These are phyloP conservation scores for Penicillium chermesinum DNA, from an alignment of 495 filamentous ascomycete genomes.

Conservation along the genomic window DNA sequence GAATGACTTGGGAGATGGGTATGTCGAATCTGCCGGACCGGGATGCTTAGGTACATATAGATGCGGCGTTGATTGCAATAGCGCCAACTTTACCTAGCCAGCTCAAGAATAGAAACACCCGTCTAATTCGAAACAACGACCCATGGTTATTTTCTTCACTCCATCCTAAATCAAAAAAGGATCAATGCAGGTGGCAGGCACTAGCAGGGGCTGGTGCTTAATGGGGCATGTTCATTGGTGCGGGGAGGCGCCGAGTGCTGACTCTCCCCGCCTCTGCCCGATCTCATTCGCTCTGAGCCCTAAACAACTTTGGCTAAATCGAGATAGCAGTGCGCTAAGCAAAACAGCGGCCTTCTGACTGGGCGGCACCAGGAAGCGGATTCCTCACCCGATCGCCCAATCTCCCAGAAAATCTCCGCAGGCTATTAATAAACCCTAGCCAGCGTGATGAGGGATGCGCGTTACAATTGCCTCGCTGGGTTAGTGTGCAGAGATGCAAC, in stretches of 20 bases:
- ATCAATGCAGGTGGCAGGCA: slow-evolving; percentile 25
- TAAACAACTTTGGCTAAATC: slow-evolving; percentile 20
- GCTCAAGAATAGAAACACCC: slow-evolving; percentile 25
- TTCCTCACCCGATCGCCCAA: not conserved
- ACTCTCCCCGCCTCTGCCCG: slow-evolving; percentile 11
- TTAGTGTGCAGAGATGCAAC: slow-evolving; percentile 27
- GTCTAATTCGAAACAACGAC: slow-evolving; percentile 20
- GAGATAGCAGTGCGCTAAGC: slow-evolving; percentile 25
- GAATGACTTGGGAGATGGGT: slow-evolving; percentile 11
- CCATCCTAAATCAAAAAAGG: slow-evolving; percentile 16
- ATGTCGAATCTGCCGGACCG: slow-evolving; percentile 9
- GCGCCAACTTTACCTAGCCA: not conserved
- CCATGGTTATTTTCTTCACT: not conserved
- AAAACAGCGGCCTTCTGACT: slow-evolving; percentile 18
- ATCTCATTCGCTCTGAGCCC: slow-evolving; percentile 13
- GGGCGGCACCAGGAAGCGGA: slow-evolving; percentile 11
- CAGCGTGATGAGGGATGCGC: slow-evolving; percentile 23
- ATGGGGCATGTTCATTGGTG: slow-evolving; percentile 16
- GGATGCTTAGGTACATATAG: slow-evolving; percentile 20
- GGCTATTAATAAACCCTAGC: slow-evolving; percentile 23
- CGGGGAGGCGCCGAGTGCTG: slow-evolving; percentile 15
- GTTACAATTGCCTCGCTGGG: slow-evolving; percentile 19
- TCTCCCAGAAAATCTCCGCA: slow-evolving; percentile 14
- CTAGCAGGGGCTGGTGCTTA: slow-evolving; percentile 21
- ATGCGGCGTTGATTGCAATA: slow-evolving; percentile 12